Evolutionary conservation across 2,329 filamentous ascomycete genomes (phyloP).

Genomic region (Ophiostoma quercus): DNA sequence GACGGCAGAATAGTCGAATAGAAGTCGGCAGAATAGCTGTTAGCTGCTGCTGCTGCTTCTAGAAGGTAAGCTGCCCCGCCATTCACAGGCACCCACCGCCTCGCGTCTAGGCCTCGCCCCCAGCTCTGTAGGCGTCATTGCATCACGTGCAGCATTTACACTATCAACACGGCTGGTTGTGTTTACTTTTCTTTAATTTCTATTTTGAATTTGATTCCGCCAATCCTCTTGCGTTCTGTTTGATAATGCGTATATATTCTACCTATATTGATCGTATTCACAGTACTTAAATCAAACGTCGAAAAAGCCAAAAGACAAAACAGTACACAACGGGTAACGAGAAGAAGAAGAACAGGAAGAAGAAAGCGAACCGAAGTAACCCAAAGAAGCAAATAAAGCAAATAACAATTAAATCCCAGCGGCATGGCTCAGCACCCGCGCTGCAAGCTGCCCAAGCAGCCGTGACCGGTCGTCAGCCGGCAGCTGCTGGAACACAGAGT

Average conservation of each 20-base stretch:
- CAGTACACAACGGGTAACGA: not conserved
- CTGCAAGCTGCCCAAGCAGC: conserved; percentile 76
- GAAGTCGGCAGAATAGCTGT: not conserved
- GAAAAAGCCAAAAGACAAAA: not conserved
- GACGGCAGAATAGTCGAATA: not conserved
- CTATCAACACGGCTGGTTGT: not conserved
- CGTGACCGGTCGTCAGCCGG: conserved; percentile 76
- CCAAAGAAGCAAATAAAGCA: not conserved
- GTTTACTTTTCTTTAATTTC: not conserved
- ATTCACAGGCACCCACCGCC: conserved; percentile 8
- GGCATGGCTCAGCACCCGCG: conserved; percentile 78
- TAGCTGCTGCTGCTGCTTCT: not conserved
- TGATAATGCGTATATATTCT: not conserved
- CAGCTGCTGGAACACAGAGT: conserved; percentile 82
- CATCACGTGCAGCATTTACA: conserved; percentile 8
- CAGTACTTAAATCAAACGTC: not conserved
- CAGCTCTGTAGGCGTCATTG: not conserved
- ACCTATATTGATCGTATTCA: not conserved
- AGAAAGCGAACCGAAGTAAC: not conserved
- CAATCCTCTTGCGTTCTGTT: too few species aligned
- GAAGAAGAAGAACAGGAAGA: not conserved
- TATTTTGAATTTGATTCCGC: too few species aligned
- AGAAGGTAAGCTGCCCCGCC: conserved; percentile 9
- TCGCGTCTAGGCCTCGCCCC: not conserved
- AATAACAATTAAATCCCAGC: conserved; percentile 42